phyloP scores from a whole-genome alignment of 163 green algal species.

The Coccomyxa subellipsoidea region DNA sequence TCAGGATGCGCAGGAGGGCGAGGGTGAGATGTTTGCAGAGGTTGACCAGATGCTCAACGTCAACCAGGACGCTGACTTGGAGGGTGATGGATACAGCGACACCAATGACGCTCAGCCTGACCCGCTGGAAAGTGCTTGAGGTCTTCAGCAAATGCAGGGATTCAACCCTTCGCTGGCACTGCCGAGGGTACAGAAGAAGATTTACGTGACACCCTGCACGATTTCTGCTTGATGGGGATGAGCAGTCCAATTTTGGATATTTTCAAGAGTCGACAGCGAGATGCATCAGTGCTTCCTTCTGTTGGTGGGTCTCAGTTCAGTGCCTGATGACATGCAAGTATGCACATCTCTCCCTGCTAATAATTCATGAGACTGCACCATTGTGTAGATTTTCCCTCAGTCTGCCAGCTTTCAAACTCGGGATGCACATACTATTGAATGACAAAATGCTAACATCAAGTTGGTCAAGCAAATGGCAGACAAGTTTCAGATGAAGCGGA shows the following conservation, averaged over 20 bases:
- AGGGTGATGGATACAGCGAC: not conserved
- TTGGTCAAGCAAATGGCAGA: too few relatives aligned
- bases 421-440: too few relatives aligned
- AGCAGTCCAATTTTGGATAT: too few relatives aligned
- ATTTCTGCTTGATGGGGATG: not conserved
- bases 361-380: too few relatives aligned
- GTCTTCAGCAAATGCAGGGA: conserved; percentile 15
- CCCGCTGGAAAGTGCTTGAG: not conserved
- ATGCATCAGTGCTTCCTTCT: not conserved
- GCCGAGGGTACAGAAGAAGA: conserved; percentile 94
- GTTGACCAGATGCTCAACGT: conserved; percentile 4
- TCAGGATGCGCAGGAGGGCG: not conserved
- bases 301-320: not conserved
- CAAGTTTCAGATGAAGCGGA: too few relatives aligned
- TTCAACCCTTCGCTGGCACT: conserved; percentile 84
- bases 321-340: not conserved
- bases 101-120: not conserved
- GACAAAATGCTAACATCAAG: too few relatives aligned
- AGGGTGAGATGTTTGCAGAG: conserved; percentile 2
- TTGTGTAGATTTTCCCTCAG: too few relatives aligned
- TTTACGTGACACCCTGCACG: conserved; percentile 22
- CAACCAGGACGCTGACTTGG: not conserved
- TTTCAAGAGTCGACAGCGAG: too few relatives aligned
- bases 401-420: too few relatives aligned
- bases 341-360: not conserved